Evolutionary conservation across 192 early-diverging fungal genomes (phyloP), one percentile per base, ranked within the genome.

Genomic region (Backusella macrospora): DNA sequence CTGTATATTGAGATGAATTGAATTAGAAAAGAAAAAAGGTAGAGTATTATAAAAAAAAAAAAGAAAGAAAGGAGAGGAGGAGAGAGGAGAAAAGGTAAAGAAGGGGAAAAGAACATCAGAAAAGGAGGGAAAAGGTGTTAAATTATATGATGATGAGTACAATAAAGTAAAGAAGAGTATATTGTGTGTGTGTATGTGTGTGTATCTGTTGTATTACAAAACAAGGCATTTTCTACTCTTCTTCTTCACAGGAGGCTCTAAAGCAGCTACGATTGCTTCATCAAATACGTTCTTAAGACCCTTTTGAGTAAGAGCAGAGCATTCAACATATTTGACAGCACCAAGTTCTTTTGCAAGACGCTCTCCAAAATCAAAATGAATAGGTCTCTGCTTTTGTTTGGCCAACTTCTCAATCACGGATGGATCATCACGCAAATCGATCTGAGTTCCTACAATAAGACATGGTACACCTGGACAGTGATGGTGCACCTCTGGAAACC

Each of bases 391-490:
- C 63, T 90, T 88, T 78, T 94, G 90, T 76, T 90, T 86, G 5
- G 87, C 86, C 44, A 98, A 86, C 81, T 94, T 93, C 68, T 93
- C 92, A 72, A 95, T 80, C 2, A 90, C 87, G 6, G 82, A 83
- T n/a, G 87, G 78, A 82, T 96, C 95, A 68, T 95, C 93, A 37
- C 95, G 88, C 80, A 95, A 86, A 92, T 98, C 96, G 59, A 96
- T 85, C 45, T 89, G 84, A 1, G 96, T 96, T 29, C 96, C 96
- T 34, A 98, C 96, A 84, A 98, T 91, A 78, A 98, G 80, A 78
- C 94, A 97, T 62, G 96, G 94, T 29, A 98, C 95, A 55, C 94
- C 95, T 9, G 96, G 96, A 85, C 95, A 97, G 81, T 97, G 95
- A 76, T 98, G 96, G 70, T 93, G 92, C 46, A 97, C 94, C 85